Conservation (phyloP, 2,329 filamentous ascomycete species). For the Alternaria postmessia region DNA sequence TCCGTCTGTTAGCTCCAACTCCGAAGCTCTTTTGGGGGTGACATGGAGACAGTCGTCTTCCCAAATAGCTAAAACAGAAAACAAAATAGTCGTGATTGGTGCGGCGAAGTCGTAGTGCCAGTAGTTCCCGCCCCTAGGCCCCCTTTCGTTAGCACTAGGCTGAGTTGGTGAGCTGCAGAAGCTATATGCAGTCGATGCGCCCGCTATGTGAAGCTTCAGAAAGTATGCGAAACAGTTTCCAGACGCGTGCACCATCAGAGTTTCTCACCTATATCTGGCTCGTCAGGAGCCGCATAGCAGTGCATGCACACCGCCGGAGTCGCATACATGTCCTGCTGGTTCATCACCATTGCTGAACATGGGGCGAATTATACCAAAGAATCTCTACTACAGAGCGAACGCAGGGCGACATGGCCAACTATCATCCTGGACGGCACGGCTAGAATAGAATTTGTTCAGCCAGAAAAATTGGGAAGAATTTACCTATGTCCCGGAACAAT, state of each 20-base stretch:
- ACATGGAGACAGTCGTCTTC: background rate
- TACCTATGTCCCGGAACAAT: background rate
- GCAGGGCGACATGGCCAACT: background rate
- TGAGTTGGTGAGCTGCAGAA: background rate
- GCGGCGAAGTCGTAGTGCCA: background rate
- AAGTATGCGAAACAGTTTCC: background rate
- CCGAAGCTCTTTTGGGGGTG: background rate
- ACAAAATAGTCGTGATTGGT: slow-evolving; percentile 6
- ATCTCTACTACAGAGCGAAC: background rate
- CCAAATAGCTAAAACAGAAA: slow-evolving; percentile 7
- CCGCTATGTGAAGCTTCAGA: slow-evolving; percentile 2
- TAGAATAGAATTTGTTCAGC: background rate
- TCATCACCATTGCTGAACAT: background rate
- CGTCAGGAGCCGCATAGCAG: background rate
- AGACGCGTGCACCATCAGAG: background rate
- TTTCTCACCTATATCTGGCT: background rate
- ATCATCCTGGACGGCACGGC: background rate
- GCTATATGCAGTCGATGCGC: slow-evolving; percentile 3
- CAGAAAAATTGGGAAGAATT: background rate
- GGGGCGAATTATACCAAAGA: background rate
- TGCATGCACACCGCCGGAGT: background rate
- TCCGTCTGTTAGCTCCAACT: background rate
- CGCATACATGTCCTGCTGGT: background rate
- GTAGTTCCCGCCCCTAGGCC: background rate
- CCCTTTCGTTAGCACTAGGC: background rate